phyloP scores from a whole-genome alignment of 2,329 filamentous ascomycete species.

The Trichoderma endophyticum region DNA sequence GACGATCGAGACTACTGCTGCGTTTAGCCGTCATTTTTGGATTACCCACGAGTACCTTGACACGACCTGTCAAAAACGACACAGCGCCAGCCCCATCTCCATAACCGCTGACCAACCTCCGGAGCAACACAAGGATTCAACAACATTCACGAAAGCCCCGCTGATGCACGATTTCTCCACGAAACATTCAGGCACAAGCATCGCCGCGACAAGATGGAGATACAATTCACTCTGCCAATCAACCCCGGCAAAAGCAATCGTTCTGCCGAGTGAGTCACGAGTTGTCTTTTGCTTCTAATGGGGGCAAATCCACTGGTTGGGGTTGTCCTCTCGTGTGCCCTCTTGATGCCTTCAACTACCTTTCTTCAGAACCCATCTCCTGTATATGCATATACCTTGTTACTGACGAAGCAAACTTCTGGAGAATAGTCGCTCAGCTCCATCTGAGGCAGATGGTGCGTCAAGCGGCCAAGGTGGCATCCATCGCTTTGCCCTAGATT shows the following conservation, averaged over 20 bases:
- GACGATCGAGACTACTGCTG: not conserved
- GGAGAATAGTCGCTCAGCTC: not conserved
- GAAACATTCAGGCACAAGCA: not conserved
- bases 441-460: conserved; percentile 4
- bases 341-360: not conserved
- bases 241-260: conserved; percentile 23
- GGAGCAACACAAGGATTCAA: not conserved
- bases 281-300: not conserved
- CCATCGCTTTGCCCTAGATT: conserved; percentile 39
- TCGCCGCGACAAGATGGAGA: conserved; percentile 32
- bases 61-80: not conserved
- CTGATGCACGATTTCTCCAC: not conserved
- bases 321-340: not conserved
- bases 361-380: not conserved
- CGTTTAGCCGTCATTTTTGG: not conserved
- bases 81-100: not conserved
- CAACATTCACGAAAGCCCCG: not conserved
- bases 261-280: conserved; percentile 26
- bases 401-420: not conserved
- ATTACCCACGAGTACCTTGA: not conserved
- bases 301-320: not conserved
- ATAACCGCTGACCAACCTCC: not conserved
- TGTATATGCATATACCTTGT: not conserved
- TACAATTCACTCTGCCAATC: conserved; percentile 37
- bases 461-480: conserved; percentile 28